Conservation (phyloP, 2,329 filamentous ascomycete species). For the Zalaria obscura region DNA sequence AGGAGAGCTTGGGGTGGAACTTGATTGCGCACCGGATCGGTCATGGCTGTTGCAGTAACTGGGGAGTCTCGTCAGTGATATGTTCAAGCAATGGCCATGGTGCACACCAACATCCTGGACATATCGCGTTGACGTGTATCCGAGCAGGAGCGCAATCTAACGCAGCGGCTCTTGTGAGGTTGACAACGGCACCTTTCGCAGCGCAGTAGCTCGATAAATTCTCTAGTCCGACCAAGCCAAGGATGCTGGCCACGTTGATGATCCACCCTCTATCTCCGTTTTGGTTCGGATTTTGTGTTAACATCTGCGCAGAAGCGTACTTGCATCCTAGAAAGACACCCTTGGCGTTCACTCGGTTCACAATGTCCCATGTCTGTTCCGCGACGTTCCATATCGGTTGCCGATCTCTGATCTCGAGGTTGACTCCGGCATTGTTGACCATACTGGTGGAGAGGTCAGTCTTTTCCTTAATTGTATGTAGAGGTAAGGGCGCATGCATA, state of each 20-base stretch:
- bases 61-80: constrained; percentile 3
- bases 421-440: constrained; percentile 23
- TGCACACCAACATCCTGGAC: constrained; percentile 24
- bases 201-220: constrained; percentile 27
- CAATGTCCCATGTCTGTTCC: constrained; percentile 21
- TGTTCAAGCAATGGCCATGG: neutral
- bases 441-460: constrained; percentile 5
- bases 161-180: constrained; percentile 32
- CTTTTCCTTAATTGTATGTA: too few species aligned
- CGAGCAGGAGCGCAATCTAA: constrained; percentile 27
- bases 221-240: constrained; percentile 16
- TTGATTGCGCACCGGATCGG: neutral
- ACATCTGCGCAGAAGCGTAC: constrained; percentile 22
- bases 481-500: neutral
- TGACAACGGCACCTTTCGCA: constrained; percentile 32
- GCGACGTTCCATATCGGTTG: constrained; percentile 11
- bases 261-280: constrained; percentile 22
- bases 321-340: constrained; percentile 26
- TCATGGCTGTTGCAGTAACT: constrained; percentile 2
- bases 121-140: constrained; percentile 28
- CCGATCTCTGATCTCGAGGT: constrained; percentile 12
- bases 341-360: constrained; percentile 22
- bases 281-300: constrained; percentile 18
- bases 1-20: constrained; percentile 9
- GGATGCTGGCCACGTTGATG: constrained; percentile 22